Base-by-base conservation (phyloP, 352 stramenopile genomes). In the Phytophthora nicotianae region DNA sequence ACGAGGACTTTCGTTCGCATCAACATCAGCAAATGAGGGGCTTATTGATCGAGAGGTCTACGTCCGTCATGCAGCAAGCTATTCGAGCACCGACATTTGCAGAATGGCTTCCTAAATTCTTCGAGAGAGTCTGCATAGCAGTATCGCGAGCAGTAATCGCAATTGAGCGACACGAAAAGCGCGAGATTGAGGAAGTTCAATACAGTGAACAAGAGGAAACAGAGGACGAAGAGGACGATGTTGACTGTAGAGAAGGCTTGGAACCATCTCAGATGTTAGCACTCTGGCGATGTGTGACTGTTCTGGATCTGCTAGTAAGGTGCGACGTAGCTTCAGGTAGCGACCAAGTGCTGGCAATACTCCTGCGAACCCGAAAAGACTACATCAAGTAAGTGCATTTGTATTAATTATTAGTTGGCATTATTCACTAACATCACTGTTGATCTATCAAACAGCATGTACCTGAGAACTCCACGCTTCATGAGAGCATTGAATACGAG, bases 281-380 rank as follows among this genome's bases (percentile, higher is more conserved):
- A 20, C 74, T 90, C 33, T 90, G 81, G 81, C 72, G 75, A 17
- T 68, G 59, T 43, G 71, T 76, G 21, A 70, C 58, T 35, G 40
- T 86, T 13, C 33, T 90, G n/a, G 58, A 80, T 20, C 32, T 71
- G 43, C 35, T 86, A 11, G 62, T 83, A 27, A 57, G 65, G 33
- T 23, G 35, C 16, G 63, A 68, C 32, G 42, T 52, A 38, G 48
- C 47, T 14, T 50, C 26, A 16, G 53, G 42, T 16, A 35, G 23
- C 11, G 23, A 48, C 4, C 60, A 65, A 48, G 66, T 79, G 32
- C 61, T 79, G 16, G 33, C 50, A 4, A 29, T 74, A 20, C 45
- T 86, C 5, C 24, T 67, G 10, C 67, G 59, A 19, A 60, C 51
- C 4, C 74, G 65, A 41, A 64, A 70, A 20, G 78, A 88, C 45